Percentiles rank a stretch among this genome's conserved stretches.
Evolutionary conservation across 2,329 filamentous ascomycete species (phyloP).

Genomic region (Monosporascus sp.): DNA sequence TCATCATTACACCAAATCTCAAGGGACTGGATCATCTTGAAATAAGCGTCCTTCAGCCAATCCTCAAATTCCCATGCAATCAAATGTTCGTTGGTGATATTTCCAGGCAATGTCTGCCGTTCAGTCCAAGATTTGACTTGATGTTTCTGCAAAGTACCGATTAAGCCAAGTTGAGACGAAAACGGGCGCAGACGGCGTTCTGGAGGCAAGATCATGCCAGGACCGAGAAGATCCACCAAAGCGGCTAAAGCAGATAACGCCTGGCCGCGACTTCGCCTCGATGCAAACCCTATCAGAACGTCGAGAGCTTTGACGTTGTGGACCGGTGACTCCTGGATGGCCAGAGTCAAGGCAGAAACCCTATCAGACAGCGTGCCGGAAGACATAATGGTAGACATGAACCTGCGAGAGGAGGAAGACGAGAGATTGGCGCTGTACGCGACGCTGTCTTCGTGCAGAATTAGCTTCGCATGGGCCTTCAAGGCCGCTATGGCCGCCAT

Average conservation of each 20-base stretch:
- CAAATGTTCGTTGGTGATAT: conserved; percentile 69
- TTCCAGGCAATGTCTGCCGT: conserved; percentile 66
- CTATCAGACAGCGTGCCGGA: conserved; percentile 96
- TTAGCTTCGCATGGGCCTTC: conserved; percentile 64
- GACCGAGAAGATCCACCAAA: conserved; percentile 87
- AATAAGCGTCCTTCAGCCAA: conserved; percentile 91
- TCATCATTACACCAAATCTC: conserved; percentile 94
- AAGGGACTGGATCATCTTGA: conserved; percentile 84
- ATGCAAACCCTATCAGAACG: conserved; percentile 73
- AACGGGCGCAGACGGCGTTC: conserved; percentile 80
- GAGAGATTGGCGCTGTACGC: conserved; percentile 69
- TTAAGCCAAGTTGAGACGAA: conserved; percentile 68
- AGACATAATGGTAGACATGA: conserved; percentile 94
- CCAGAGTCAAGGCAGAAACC: conserved; percentile 87
- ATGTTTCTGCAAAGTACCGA: conserved; percentile 62
- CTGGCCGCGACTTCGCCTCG: conserved; percentile 88
- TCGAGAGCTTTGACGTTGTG: conserved; percentile 90
- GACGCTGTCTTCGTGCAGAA: conserved; percentile 73
- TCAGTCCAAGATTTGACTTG: conserved; percentile 56
- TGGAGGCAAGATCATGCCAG: conserved; percentile 76
- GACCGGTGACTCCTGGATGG: conserved; percentile 91
- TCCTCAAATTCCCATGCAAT: conserved; percentile 90
- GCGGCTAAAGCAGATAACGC: conserved; percentile 90
- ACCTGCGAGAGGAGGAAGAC: conserved; percentile 85
- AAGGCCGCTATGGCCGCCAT: conserved; percentile 42